These are phyloP conservation scores for Paramecium sexaurelia DNA, from an alignment of 73 alveolate species.

Conservation along the genomic window DNA sequence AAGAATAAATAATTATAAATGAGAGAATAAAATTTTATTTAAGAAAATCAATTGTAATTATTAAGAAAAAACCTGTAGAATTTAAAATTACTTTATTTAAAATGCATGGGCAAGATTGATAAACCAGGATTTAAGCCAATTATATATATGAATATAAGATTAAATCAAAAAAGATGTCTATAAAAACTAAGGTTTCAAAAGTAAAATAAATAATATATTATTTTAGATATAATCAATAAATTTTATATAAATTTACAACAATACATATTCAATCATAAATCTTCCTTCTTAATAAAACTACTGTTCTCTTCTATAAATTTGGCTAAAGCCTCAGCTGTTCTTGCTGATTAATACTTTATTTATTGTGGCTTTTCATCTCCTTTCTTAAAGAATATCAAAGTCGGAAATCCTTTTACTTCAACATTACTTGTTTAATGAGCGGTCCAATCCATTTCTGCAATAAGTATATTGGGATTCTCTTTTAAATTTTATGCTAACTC, in stretches of 20 bases:
- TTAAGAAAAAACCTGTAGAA: constrained; percentile 95
- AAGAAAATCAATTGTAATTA: constrained; percentile 68
- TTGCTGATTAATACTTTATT: not conserved
- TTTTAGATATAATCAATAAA: too few relatives aligned
- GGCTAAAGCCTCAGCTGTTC: constrained; percentile 10
- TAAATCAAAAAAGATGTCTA: constrained; percentile 92
- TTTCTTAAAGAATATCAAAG: constrained; percentile 85
- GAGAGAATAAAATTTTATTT: constrained; percentile 84
- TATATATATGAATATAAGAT: too few relatives aligned
- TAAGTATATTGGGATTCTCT: constrained; percentile 73
- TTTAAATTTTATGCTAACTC: constrained; percentile 84
- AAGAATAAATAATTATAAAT: constrained; percentile 84
- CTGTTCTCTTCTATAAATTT: not conserved
- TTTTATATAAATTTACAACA: not conserved
- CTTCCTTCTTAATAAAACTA: not conserved
- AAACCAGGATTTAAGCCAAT: constrained; percentile 92
- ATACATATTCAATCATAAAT: constrained; percentile 1
- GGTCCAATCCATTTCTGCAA: constrained; percentile 98
- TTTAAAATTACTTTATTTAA: constrained; percentile 94
- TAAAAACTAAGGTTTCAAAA: constrained; percentile 96
- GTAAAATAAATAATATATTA: not conserved
- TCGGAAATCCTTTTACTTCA: constrained; percentile 95
- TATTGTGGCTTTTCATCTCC: constrained; percentile 10
- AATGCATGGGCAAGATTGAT: constrained; percentile 86
- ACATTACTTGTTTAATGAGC: constrained; percentile 81